Evolutionary conservation across 2,329 filamentous ascomycete species (phyloP), one percentile per base, ranked within the genome.

Genomic region (Microdochium nivale): DNA sequence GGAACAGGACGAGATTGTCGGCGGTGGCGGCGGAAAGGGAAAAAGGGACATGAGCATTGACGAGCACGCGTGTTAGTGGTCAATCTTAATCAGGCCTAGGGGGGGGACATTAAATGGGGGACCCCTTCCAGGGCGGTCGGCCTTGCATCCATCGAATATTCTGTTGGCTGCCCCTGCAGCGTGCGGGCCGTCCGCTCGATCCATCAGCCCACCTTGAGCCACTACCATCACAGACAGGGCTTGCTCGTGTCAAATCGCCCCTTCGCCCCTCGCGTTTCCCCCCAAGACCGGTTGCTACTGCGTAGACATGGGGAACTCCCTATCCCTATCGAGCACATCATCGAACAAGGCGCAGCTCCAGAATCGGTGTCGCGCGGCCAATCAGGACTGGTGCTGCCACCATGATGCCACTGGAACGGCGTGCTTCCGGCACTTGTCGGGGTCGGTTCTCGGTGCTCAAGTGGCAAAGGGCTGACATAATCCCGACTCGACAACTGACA

Each of bases 391-490:
- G 52, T 62, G 59, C 58, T 58, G 55, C 58, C 59, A 64, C 56
- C 52, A 65, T 65, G 58, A 60, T 54, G 48, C 62, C 61, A 65
- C 60, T 59, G 60, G 59, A 55, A 60, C 8, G 13, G 13, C 3
- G 40, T 21, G 40, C 40, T 44, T 44, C 40, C 40, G 40, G 40
- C 40, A 44, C 16, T 44, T 44, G 40, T 16, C 23, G 16, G 7
- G 7, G 21, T 16, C n/a, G n/a, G n/a, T n/a, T n/a, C n/a, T n/a
- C n/a, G n/a, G n/a, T n/a, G n/a, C n/a, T n/a, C n/a, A n/a, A n/a
- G n/a, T n/a, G n/a, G n/a, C n/a, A n/a, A n/a, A n/a, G n/a, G n/a
- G n/a, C n/a, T n/a, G n/a, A n/a, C n/a, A n/a, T n/a, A n/a, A n/a
- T n/a, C n/a, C n/a, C n/a, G n/a, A n/a, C n/a, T n/a, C n/a, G n/a